These are phyloP conservation scores for Neurospora sp. DNA, from an alignment of 495 filamentous ascomycete genomes.

Conservation along the genomic window DNA sequence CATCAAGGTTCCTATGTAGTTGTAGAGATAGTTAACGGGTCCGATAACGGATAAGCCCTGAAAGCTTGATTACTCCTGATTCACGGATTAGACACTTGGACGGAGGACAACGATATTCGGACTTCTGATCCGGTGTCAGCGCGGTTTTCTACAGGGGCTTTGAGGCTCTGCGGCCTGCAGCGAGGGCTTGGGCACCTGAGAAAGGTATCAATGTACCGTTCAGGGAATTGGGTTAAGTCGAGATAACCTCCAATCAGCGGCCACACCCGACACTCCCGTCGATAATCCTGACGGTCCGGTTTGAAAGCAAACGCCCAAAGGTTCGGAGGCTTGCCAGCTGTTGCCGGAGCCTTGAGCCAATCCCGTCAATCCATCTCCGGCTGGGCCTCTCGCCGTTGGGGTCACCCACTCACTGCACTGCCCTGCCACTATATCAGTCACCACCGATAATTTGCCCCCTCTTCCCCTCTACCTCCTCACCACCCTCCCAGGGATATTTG, in stretches of 20 bases:
- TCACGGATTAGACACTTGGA: background rate
- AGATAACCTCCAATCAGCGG: background rate
- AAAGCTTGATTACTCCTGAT: background rate
- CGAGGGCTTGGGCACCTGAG: background rate
- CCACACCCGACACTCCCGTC: background rate
- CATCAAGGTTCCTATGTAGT: background rate
- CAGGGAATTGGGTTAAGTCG: background rate
- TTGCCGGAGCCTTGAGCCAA: background rate
- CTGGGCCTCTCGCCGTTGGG: background rate
- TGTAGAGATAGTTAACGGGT: background rate
- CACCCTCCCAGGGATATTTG: background rate
- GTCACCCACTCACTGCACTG: background rate
- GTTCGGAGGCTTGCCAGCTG: background rate
- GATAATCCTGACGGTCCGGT: background rate
- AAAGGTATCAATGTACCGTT: background rate
- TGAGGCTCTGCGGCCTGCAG: background rate
- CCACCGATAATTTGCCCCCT: background rate
- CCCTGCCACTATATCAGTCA: background rate
- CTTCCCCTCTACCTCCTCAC: background rate
- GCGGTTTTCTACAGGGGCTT: background rate
- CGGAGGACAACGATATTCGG: background rate
- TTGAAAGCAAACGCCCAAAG: background rate
- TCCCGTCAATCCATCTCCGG: background rate
- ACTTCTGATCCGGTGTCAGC: background rate
- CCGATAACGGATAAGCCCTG: background rate